Evolutionary conservation across 768 basidiomycete species (phyloP).

Genomic region (Sarcomyxa edulis): DNA sequence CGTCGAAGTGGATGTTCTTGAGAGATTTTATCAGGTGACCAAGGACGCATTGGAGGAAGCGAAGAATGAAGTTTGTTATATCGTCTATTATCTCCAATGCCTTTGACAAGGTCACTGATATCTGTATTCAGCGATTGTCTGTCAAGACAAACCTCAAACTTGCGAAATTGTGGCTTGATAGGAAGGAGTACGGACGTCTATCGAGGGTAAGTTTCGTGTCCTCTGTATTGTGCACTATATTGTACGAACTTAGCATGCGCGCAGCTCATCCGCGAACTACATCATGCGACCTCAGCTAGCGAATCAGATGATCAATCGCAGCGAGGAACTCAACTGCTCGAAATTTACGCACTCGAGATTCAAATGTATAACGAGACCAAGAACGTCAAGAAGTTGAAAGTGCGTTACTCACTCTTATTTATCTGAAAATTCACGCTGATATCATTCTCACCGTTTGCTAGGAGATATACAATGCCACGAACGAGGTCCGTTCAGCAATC

Average conservation of each 20-base stretch:
- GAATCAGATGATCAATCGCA: constrained; percentile 85
- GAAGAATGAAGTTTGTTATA: constrained; percentile 79
- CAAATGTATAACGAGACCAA: constrained; percentile 98
- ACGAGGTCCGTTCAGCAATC: constrained; percentile 90
- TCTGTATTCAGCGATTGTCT: constrained; percentile 64
- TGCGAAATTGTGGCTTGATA: constrained; percentile 95
- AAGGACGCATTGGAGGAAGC: constrained; percentile 87
- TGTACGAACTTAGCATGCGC: constrained; percentile 4
- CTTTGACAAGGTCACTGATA: constrained; percentile 4
- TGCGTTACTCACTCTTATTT: constrained; percentile 24
- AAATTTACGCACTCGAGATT: constrained; percentile 97
- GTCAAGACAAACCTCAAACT: constrained; percentile 96
- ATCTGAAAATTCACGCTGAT: background rate
- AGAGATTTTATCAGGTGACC: constrained; percentile 94
- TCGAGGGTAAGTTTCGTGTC: constrained; percentile 54
- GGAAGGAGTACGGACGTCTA: constrained; percentile 83
- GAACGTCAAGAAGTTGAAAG: constrained; percentile 96
- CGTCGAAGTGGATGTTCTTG: constrained; percentile 81
- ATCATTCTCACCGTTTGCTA: constrained; percentile 22
- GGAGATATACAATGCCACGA: constrained; percentile 97
- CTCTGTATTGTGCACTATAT: background rate
- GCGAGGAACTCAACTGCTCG: constrained; percentile 88
- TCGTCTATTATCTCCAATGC: background rate
- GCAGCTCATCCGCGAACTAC: constrained; percentile 76
- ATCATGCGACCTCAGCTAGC: constrained; percentile 53